phyloP scores from a whole-genome alignment of 176 grass and related monocot species.

The Eragrostis nindensis region DNA sequence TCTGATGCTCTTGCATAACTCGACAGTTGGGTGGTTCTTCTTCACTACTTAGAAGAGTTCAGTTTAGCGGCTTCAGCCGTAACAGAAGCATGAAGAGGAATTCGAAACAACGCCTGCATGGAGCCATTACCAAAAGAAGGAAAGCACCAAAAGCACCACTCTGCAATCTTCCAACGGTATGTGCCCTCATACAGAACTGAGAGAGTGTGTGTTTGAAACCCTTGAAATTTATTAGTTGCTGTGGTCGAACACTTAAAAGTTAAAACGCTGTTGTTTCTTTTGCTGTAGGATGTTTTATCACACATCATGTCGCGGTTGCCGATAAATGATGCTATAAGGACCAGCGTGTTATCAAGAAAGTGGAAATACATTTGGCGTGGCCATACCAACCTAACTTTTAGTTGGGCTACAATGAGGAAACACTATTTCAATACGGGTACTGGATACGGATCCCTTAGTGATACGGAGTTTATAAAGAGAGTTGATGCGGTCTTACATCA shows the following conservation, averaged over 20 bases:
- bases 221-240: no score
- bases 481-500: not conserved
- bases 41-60: no score
- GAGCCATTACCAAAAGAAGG: not conserved
- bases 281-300: not conserved
- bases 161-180: conserved; percentile 1
- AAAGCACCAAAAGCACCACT: not conserved
- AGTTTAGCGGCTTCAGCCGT: no score
- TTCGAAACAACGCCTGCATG: not conserved
- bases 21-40: no score
- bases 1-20: no score
- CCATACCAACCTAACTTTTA: conserved; percentile 1
- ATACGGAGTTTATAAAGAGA: not conserved
- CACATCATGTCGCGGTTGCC: not conserved
- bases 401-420: not conserved
- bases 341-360: conserved; percentile 1
- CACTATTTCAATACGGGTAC: not conserved
- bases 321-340: conserved; percentile 6
- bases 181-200: not conserved
- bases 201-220: not conserved
- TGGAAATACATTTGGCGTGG: conserved; percentile 7
- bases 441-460: not conserved
- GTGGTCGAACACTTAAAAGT: no score
- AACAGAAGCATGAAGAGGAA: not conserved
- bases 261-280: not conserved